Evolutionary conservation across 768 basidiomycete genomes (phyloP), one percentile per base, ranked within the genome.

Genomic region (Serendipita sp.): DNA sequence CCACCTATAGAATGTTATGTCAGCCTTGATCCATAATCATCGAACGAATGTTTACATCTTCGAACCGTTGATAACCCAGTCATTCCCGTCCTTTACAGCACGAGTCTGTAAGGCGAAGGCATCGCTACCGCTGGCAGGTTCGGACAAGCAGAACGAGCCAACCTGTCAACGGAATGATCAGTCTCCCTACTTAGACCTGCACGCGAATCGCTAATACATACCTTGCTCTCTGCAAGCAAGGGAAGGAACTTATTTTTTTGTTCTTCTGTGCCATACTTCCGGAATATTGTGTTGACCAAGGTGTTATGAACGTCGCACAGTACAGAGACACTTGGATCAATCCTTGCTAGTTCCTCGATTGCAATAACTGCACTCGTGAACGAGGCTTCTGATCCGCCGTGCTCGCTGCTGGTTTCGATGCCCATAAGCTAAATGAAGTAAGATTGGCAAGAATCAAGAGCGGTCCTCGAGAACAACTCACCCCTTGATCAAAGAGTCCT

Each of bases 301-400:
- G 96, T 99, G 74, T 98, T 98, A 80, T 99, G 96, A 3, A 99
- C 96, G 71, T 99, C 96, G 69, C 91, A 94, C 73, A 95, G 76
- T 32, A 98, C 96, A 3, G 94, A 96, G 15, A 99, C 95, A 2
- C 90, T 90, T 0, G 96, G 91, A 73, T 99, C 96, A 44, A 97
- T 79, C 71, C 90, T 93, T 38, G 96, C 95, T 34, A 99, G 86
- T 73, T 99, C 96, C 70, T 99, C 96, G 51, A 99, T 93, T 23
- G 86, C 89, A 69, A 99, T 92, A 70, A 99, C 91, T 18, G 96
- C 94, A 0, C 91, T 85, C 0, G 88, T 96, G 75, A 99, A 99
- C 2, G 91, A 91, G 35, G 83, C 86, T 70, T 88, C 94, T 3
- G 94, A 80, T 41, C 96, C 96, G 2, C 88, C 89, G 66, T 89